Base-by-base conservation (phyloP, 2,329 filamentous ascomycete genomes). In the Ascochyta fabae region DNA sequence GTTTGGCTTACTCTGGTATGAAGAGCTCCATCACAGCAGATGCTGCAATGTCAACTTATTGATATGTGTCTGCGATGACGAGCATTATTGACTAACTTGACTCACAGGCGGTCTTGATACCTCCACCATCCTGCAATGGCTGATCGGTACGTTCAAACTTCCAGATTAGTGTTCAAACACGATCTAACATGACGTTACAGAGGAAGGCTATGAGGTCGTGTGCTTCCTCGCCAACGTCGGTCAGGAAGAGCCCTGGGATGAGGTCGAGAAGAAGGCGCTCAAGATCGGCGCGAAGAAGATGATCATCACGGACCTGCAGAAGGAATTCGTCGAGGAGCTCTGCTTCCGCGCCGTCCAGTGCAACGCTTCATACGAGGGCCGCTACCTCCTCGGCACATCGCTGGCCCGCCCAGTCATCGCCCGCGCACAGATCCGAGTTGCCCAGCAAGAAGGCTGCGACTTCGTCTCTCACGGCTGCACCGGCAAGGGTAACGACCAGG, bases 331-430 rank as follows among this genome's bases (percentile, higher is more conserved):
- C 64, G 88, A 92, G 67, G 85, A 94, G 80, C 83, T 95, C 40
- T 89, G 88, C 81, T 93, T 88, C 84, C 88, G 85, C 48, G 90
- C 91, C 59, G 85, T 95, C 61, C 88, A 91, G 77, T 91, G 86
- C 78, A 85, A 84, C 66, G 82, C 82, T 60, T 72, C 75, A 48
- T 79, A 80, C 71, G 78, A 92, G 80, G 87, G 87, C 71, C 69
- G 71, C 42, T 75, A 74, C 60, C 68, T 75, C n/a, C 72, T 75
- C 56, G 84, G 85, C 58, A 88, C 86, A 50, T 81, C 80, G 39
- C 81, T 91, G 57, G 88, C 88, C 60, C 85, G 88, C 53, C 88
- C 88, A 38, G 84, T 90, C 74, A 90, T 90, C 66, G 88, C 88
- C 60, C 81, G 87, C 58, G 84, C 84, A 42, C 85, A 88, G 77